Evolutionary conservation across 257 asterid species (phyloP), one percentile per base, ranked within the genome.

Genomic region (Thymus mandschuricus): DNA sequence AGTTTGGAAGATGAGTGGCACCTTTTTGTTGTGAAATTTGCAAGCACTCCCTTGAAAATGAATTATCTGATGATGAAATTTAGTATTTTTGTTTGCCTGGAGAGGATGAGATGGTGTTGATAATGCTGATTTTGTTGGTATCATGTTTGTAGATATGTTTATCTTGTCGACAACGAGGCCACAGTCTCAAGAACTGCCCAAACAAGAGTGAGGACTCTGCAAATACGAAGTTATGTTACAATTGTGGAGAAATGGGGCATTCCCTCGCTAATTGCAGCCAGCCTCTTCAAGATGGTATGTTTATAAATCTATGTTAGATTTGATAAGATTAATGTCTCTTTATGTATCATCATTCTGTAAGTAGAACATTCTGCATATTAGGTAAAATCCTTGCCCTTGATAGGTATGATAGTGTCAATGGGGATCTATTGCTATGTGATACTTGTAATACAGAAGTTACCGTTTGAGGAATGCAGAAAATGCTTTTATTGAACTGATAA

Each of bases 271-370:
- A 78, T 7, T 94, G 99, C 77, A 82, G 82, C 0, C 79, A 73
- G 54, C 99, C 99, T 65, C 90, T 83, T 68, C 96, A 91, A 83
- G 97, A 91, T 78, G 99, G 99, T 94, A 88, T 52, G 21, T 2
- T 45, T 60, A 44, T 31, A 10, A n/a, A 13, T 15, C 41, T 54
- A 1, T 60, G 49, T 50, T 63, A 31, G 59, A 69, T 50, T 69
- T 31, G 15, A 54, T 41, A 13, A 15, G 48, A 29, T 30, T 54
- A 35, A 58, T 50, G 63, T 61, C 38, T n/a, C 51, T 2, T 67
- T 70, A 8, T 10, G 21, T 48, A 35, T 57, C 28, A 44, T 64
- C 41, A 11, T 73, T 69, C 57, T 72, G 45, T 27, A 4, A 1
- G 1, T 38, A 71, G 58, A 57, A 21, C 58, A 7, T 28, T 55